Evolutionary conservation across 768 basidiomycete species (phyloP), one percentile per base, ranked within the genome.

Genomic region (Boletus insuetus): DNA sequence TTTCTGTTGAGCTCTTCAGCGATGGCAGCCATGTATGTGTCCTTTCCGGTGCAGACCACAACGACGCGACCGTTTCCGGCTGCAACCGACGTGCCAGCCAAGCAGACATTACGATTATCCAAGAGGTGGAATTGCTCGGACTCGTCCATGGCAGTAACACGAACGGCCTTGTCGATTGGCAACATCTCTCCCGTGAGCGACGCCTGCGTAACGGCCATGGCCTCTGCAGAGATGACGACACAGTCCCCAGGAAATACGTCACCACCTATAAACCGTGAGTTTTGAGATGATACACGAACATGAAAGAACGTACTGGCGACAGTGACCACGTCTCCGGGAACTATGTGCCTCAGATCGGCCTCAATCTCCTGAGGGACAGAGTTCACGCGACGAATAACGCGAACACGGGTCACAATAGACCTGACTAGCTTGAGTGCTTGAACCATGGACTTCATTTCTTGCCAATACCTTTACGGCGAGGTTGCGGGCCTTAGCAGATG

Each of bases 171-270:
- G 40, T 73, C 72, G 26, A 74, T 44, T n/a, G 72, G 72, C 43
- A 73, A 26, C 45, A 73, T 57, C 62, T 73, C 72, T 39, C 72
- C 72, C 14, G 72, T 73, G 53, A 73, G 69, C 6, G 72, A 73
- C 3, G 73, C 73, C 46, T 73, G 72, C 6, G 72, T 59, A 29
- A 73, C n/a, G 12, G 72, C 56, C 50, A 73, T 40, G n/a, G 72
- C 62, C 49, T 72, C 69, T 6, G 73, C 67, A 42, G 61, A 69
- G 26, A 72, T 58, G n/a, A 74, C 9, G 31, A 74, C 17, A 34
- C 69, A 73, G 29, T 73, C 72, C 20, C 73, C 72, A 19, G 72
- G 72, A 44, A 73, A 72, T 53, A 73, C 73, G 42, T 72, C 68
- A 41, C 68, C 69, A 35, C 71, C 69, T 73, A 43, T 40, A 31